Conservation (phyloP, 179 eudicot genomes). For the Actinidia arguta region DNA sequence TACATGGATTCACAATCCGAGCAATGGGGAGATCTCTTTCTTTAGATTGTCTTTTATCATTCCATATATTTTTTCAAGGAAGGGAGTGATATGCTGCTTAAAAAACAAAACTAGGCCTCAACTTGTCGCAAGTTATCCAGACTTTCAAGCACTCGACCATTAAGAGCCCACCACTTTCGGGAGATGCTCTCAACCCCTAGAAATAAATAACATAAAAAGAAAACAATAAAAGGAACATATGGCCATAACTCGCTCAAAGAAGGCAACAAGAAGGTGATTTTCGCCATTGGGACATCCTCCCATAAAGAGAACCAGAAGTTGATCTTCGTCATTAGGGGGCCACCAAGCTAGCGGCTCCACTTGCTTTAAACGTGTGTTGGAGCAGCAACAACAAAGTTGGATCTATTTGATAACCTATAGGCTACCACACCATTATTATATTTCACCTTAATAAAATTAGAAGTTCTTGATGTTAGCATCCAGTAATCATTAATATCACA, state of each 20-base stretch:
- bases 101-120: slow-evolving; percentile 95
- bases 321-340: slow-evolving; percentile 94
- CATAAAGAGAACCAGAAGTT: slow-evolving; percentile 88
- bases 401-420: slow-evolving; percentile 93
- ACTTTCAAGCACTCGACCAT: slow-evolving; percentile 72
- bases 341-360: slow-evolving; percentile 90
- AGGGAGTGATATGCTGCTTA: slow-evolving; percentile 98
- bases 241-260: neutral
- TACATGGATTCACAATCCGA: too few relatives aligned
- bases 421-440: slow-evolving; percentile 84
- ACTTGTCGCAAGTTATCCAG: slow-evolving; percentile 91
- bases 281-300: slow-evolving; percentile 97
- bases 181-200: slow-evolving; percentile 79
- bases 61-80: slow-evolving; percentile 97
- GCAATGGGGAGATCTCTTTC: slow-evolving; percentile 47
- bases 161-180: slow-evolving; percentile 85
- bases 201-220: neutral
- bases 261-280: neutral
- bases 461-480: slow-evolving; percentile 25
- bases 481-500: neutral
- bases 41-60: slow-evolving; percentile 96
- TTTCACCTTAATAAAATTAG: slow-evolving; percentile 63
- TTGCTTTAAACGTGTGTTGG: slow-evolving; percentile 97
- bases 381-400: slow-evolving; percentile 87
- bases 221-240: slow-evolving; percentile 2